Percentiles rank a stretch among this genome's conserved stretches.
Conservation (phyloP, 306 rosid species). For the Leucaena leucocephala region DNA sequence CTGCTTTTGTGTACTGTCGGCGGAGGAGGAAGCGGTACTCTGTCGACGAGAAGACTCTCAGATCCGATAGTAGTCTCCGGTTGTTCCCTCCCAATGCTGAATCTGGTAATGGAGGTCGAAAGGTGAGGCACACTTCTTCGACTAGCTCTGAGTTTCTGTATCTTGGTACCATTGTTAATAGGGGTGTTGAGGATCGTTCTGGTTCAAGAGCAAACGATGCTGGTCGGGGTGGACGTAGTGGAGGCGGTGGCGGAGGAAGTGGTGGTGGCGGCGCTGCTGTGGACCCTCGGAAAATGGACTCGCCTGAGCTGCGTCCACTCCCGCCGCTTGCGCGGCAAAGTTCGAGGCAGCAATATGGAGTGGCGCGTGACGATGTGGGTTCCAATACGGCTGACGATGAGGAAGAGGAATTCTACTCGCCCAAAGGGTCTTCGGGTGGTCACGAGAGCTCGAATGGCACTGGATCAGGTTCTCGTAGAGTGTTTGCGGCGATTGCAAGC, state of each 20-base stretch:
- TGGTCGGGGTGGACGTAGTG: neutral
- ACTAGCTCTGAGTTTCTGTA: slow-evolving; percentile 81
- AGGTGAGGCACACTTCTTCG: slow-evolving; percentile 43
- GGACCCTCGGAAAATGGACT: slow-evolving; percentile 52
- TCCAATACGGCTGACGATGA: slow-evolving; percentile 56
- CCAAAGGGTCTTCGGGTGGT: slow-evolving; percentile 71
- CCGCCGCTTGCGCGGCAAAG: slow-evolving; percentile 53
- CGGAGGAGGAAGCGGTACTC: slow-evolving; percentile 41
- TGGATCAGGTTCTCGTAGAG: slow-evolving; percentile 71
- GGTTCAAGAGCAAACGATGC: slow-evolving; percentile 11
- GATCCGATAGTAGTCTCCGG: slow-evolving; percentile 56
- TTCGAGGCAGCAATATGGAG: slow-evolving; percentile 4
- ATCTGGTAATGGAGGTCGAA: slow-evolving; percentile 25
- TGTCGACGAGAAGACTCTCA: slow-evolving; percentile 53
- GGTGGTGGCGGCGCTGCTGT: neutral
- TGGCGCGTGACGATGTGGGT: neutral
- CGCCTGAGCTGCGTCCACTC: slow-evolving; percentile 70
- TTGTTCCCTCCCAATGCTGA: slow-evolving; percentile 48
- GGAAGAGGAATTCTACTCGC: slow-evolving; percentile 82
- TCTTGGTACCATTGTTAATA: slow-evolving; percentile 72
- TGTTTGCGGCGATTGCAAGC: slow-evolving; percentile 35
- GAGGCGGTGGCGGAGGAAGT: neutral
- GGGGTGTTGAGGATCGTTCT: slow-evolving; percentile 51
- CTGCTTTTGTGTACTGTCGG: slow-evolving; percentile 53
- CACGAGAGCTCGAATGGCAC: slow-evolving; percentile 43